These are phyloP conservation scores for Ophiostoma sp. DNA, from an alignment of 2,329 filamentous ascomycete genomes.

Conservation along the genomic window DNA sequence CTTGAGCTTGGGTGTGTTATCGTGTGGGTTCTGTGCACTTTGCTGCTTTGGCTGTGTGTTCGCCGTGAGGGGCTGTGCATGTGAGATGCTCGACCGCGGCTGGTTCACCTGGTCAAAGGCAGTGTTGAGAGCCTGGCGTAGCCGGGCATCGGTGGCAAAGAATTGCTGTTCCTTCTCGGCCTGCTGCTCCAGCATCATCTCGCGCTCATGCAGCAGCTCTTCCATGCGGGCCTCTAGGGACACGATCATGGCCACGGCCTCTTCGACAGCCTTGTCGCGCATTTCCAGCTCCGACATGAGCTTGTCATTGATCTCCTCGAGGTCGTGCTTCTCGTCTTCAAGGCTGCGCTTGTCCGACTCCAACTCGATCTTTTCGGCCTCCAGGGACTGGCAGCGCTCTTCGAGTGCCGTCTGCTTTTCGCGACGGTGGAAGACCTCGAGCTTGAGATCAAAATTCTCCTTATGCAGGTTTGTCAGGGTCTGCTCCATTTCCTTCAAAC, in stretches of 20 bases:
- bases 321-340: conserved; percentile 55
- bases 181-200: conserved; percentile 50
- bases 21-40: background rate
- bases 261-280: conserved; percentile 64
- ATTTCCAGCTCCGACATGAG: conserved; percentile 59
- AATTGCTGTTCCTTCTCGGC: conserved; percentile 41
- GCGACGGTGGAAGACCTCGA: conserved; percentile 65
- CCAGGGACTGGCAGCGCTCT: conserved; percentile 42
- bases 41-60: background rate
- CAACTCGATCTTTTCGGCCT: conserved; percentile 55
- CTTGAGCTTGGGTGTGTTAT: conserved; percentile 22
- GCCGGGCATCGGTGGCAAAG: conserved; percentile 33
- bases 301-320: conserved; percentile 53
- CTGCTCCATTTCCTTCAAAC: conserved; percentile 64
- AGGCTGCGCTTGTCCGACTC: conserved; percentile 54
- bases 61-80: background rate
- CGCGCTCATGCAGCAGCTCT: conserved; percentile 48
- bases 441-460: conserved; percentile 71
- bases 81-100: background rate
- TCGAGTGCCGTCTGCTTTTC: conserved; percentile 57
- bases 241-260: conserved; percentile 66
- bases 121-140: conserved; percentile 25
- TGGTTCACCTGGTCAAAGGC: conserved; percentile 6
- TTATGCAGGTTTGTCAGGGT: conserved; percentile 65
- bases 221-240: conserved; percentile 57